Evolutionary conservation across 148 eudicot species (phyloP), one percentile per base, ranked within the genome.

Genomic region (Heliamphora exappendiculata): DNA sequence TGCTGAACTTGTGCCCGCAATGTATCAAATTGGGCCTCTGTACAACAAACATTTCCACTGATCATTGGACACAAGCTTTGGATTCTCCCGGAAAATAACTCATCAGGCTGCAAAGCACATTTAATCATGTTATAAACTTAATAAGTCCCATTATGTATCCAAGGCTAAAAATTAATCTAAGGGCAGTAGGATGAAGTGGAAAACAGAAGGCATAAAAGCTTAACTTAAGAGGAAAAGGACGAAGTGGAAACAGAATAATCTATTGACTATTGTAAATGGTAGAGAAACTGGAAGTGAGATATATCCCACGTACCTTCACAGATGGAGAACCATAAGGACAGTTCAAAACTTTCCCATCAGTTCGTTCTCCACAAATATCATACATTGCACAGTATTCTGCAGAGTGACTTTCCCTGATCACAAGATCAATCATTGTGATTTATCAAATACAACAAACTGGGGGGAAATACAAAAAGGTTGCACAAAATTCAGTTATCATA

Each of bases 21-120:
- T 6, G 90, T 89, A 55, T 89, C 89, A 84, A 89, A 89, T 76
- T 87, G 92, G 26, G 78, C 78, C 76, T 87, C 87, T 49, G 92
- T 89, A 79, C 90, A 89, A 41, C 92, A 89, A 34, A 89, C 80
- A 81, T 85, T 89, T 51, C 89, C 92, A 54, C 81, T 89, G 58
- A 87, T 87, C 39, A 89, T 78, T 59, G 92, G 90, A 79, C 92
- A 89, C 78, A 89, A 75, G 81, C 90, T 89, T 80, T 89, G 90
- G 76, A 89, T 82, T 82, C 86, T 89, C 63, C 84, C 86, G 12
- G 92, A 89, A n/a, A 89, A 82, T 57, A 84, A 85, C 75, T 85
- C 89, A 82, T 81, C 76, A 63, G 92, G 92, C 92, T 87, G 92
- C 83, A 85, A 80, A 78, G 34, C 36, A 74, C 31, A 74, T 24